A percentile compares a stretch with the other conserved stretches of the same genome.
Evolutionary conservation across 2,329 filamentous ascomycete species (phyloP).

Genomic region (Xylaria sp.): DNA sequence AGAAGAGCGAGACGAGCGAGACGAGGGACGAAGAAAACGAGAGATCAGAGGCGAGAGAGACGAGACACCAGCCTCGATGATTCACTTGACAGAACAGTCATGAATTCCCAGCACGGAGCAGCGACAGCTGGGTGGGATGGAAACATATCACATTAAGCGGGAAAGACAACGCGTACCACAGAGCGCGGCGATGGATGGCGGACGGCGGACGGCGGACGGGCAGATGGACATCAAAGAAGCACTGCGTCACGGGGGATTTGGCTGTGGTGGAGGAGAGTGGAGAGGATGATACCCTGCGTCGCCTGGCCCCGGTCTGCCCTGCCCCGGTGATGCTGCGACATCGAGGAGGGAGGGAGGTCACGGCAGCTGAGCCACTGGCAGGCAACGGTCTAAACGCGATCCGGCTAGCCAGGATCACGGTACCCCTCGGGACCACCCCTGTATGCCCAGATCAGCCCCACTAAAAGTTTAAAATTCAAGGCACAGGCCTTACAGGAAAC

Average conservation of each 20-base stretch:
- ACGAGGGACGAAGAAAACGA: too few relatives aligned
- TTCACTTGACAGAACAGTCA: conserved; percentile 36
- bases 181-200: neutral
- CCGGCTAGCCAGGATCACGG: conserved; percentile 38
- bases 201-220: neutral
- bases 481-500: neutral
- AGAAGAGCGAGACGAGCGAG: neutral
- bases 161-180: conserved; percentile 36
- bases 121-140: conserved; percentile 20
- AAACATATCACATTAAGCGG: conserved; percentile 45
- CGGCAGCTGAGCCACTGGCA: conserved; percentile 40
- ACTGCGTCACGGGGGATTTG: conserved; percentile 43
- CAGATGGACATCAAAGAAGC: conserved; percentile 30
- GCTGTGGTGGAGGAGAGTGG: conserved; percentile 22
- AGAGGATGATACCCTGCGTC: conserved; percentile 33
- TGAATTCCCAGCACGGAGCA: conserved; percentile 36
- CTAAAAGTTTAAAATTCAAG: conserved; percentile 14
- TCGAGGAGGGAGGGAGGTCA: conserved; percentile 3
- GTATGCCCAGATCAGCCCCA: neutral
- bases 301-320: conserved; percentile 32
- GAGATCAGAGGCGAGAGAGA: conserved; percentile 10
- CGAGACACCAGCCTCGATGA: conserved; percentile 38
- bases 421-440: conserved; percentile 8
- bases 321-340: conserved; percentile 20
- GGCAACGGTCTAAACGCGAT: conserved; percentile 38